phyloP scores from a whole-genome alignment of 148 eudicot species.

The Rhododendron kiyosumense region DNA sequence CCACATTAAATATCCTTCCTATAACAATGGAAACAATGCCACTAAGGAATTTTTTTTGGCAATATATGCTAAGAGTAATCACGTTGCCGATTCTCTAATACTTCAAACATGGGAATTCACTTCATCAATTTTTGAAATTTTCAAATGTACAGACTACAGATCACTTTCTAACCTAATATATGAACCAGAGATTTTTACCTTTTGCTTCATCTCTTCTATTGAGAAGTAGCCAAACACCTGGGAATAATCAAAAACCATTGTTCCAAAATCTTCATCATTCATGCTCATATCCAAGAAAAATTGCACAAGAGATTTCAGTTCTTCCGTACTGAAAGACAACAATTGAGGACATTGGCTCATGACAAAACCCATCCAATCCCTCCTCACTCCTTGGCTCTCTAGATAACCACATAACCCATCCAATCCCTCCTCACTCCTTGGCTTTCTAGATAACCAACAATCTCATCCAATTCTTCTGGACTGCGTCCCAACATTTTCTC shows the following conservation, averaged over 20 bases:
- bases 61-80: no score
- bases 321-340: slow-evolving; percentile 72
- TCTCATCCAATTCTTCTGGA: slow-evolving; percentile 67
- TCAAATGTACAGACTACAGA: neutral
- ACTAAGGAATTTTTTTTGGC: neutral
- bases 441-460: slow-evolving; percentile 58
- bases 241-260: slow-evolving; percentile 91
- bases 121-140: neutral
- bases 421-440: slow-evolving; percentile 77
- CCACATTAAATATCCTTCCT: neutral
- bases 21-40: neutral
- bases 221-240: slow-evolving; percentile 72
- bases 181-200: slow-evolving; percentile 40
- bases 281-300: slow-evolving; percentile 89
- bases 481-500: slow-evolving; percentile 44
- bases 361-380: slow-evolving; percentile 88
- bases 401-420: slow-evolving; percentile 78
- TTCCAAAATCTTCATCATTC: slow-evolving; percentile 83
- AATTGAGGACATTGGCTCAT: slow-evolving; percentile 74
- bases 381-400: slow-evolving; percentile 71
- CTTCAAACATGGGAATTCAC: no score
- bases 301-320: slow-evolving; percentile 50
- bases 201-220: slow-evolving; percentile 81
- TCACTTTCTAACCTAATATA: neutral
- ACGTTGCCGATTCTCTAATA: no score